These are phyloP conservation scores for Plicaturopsis crispa DNA, from an alignment of 768 basidiomycete species.

Conservation along the genomic window DNA sequence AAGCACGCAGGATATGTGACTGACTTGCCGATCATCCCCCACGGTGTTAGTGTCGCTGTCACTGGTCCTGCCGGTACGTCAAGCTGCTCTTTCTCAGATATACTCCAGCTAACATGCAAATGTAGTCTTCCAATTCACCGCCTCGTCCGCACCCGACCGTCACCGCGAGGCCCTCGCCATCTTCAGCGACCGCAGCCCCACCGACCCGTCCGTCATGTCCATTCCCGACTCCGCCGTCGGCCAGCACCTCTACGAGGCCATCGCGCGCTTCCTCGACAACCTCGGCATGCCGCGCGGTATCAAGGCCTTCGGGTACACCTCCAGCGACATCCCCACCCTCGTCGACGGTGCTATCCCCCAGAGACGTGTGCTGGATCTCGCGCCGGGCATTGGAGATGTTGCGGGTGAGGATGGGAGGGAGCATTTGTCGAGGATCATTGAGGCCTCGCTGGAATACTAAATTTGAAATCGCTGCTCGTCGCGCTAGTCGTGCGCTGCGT, in stretches of 20 bases:
- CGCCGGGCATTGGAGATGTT: constrained; percentile 82
- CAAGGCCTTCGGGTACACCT: constrained; percentile 71
- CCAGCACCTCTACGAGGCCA: constrained; percentile 71
- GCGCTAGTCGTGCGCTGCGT: too few relatives aligned
- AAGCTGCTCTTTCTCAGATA: constrained; percentile 13
- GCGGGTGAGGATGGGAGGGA: constrained; percentile 78
- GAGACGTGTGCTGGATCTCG: constrained; percentile 84
- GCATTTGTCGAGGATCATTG: constrained; percentile 76
- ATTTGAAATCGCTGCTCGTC: too few relatives aligned
- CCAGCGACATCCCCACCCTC: constrained; percentile 59
- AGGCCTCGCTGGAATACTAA: constrained; percentile 73
- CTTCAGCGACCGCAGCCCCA: constrained; percentile 59
- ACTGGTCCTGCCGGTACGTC: constrained; percentile 72
- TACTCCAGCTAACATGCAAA: constrained; percentile 2
- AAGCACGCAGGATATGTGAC: constrained; percentile 84
- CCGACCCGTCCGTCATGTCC: constrained; percentile 62
- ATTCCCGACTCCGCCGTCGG: constrained; percentile 80
- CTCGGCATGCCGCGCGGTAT: constrained; percentile 84
- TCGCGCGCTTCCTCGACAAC: constrained; percentile 80
- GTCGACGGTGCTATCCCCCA: constrained; percentile 93
- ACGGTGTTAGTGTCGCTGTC: constrained; percentile 84
- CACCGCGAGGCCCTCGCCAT: constrained; percentile 86
- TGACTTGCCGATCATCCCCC: constrained; percentile 88
- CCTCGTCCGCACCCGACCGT: constrained; percentile 86
- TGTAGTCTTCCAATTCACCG: constrained; percentile 88